phyloP scores from a whole-genome alignment of 2,329 filamentous ascomycete genomes.

The Xylaria sp. region DNA sequence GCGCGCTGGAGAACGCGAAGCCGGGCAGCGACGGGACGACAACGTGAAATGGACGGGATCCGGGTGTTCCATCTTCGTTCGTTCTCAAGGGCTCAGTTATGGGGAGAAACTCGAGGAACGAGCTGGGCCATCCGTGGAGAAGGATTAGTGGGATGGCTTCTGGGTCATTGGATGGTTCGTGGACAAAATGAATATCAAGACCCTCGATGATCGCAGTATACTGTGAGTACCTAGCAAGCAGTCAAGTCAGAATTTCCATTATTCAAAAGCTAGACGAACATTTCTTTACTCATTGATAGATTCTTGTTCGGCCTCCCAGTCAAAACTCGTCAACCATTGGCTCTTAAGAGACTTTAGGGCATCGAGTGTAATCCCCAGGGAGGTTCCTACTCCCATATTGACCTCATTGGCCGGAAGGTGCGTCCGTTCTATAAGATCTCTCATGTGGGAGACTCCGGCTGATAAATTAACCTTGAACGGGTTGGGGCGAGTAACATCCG shows the following conservation, averaged over 20 bases:
- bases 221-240: constrained; percentile 3
- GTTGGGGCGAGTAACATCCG: too few species aligned
- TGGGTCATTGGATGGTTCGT: constrained; percentile 5
- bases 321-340: constrained; percentile 4
- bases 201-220: constrained; percentile 17
- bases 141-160: constrained; percentile 15
- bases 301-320: constrained; percentile 16
- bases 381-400: neutral
- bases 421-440: constrained; percentile 9
- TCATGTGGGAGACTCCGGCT: constrained; percentile 12
- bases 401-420: constrained; percentile 5
- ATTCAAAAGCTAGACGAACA: too few species aligned
- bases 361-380: constrained; percentile 9
- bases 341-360: constrained; percentile 2
- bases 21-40: constrained; percentile 20
- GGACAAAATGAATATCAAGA: constrained; percentile 14
- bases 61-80: neutral
- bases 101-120: constrained; percentile 14
- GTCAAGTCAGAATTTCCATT: neutral
- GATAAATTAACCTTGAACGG: constrained; percentile 9
- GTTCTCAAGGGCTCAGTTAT: constrained; percentile 9
- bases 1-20: constrained; percentile 9
- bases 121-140: constrained; percentile 16
- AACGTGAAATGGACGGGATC: constrained; percentile 10
- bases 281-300: constrained; percentile 10